Base-by-base conservation (phyloP, 805 yeast species). In the Yamadazyma tumulicola region DNA sequence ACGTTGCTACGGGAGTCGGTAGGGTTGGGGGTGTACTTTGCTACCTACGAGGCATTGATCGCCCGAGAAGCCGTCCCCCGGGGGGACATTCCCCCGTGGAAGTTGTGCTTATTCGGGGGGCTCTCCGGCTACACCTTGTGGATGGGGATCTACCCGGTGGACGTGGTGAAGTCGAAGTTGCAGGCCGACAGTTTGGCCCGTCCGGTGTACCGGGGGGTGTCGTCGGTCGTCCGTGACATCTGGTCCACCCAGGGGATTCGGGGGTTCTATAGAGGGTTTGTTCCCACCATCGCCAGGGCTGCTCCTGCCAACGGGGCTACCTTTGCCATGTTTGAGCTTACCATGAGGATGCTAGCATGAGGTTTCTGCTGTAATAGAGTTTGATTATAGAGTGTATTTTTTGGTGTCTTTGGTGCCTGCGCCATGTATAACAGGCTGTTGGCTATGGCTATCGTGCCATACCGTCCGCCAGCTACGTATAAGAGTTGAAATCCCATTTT, bases 291-390 rank as follows among this genome's bases (percentile, higher is more conserved):
- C 44, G 66, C 93, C 45, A 82, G 99, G 64, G 97, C 99, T 32
- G 95, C 96, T 3, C 98, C 98, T 1, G 98, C 94, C 3, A 94
- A 93, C 56, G 99, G 96, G 26, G 95, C 94, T 19, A 94, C 98
- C 0, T 93, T 93, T 63, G 82, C 87, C 28, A 88, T 94, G 2
- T 93, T 93, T 57, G 99, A 93, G 60, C 61, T 83, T 32, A 85
- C 96, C 4, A 82, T 89, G 84, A 77, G 95, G 62, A 47, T 68
- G 18, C 53, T 76, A n/a, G n/a, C n/a, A n/a, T n/a, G n/a, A n/a
- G n/a, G n/a, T n/a, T n/a, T n/a, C n/a, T n/a, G n/a, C n/a, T n/a
- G n/a, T n/a, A n/a, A n/a, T n/a, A n/a, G n/a, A n/a, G n/a, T n/a
- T n/a, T n/a, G n/a, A n/a, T n/a, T n/a, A n/a, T n/a, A n/a, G n/a